Conservation (phyloP, 176 grass and related monocot species). For the Carex myosuroides region DNA sequence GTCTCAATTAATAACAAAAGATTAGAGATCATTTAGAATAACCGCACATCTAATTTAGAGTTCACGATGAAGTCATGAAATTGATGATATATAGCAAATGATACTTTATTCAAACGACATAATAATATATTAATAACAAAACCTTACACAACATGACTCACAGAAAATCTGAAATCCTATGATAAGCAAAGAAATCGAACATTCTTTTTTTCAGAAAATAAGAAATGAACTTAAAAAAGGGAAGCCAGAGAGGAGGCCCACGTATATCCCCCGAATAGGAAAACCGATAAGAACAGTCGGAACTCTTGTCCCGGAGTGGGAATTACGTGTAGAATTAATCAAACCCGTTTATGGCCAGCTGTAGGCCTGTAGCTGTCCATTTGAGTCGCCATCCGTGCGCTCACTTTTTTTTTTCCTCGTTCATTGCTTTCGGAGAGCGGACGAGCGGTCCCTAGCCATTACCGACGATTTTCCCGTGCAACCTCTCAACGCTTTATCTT, state of each 20-base stretch:
- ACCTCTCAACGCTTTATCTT: neutral
- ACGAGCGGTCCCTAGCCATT: neutral
- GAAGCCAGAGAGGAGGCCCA: neutral
- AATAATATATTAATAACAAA: too few relatives aligned
- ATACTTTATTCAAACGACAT: too few relatives aligned
- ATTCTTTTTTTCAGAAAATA: too few relatives aligned
- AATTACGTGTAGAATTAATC: conserved; percentile 7
- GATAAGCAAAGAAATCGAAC: neutral
- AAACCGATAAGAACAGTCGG: neutral
- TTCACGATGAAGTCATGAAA: too few relatives aligned
- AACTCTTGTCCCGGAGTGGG: neutral
- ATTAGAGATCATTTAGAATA: too few relatives aligned
- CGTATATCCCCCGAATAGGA: neutral
- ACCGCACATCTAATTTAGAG: too few relatives aligned
- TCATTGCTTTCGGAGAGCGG: neutral
- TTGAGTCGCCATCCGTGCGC: neutral
- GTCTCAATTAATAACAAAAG: too few relatives aligned
- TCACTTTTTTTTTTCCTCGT: neutral
- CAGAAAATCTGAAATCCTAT: neutral
- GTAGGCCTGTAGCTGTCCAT: neutral
- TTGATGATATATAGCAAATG: too few relatives aligned
- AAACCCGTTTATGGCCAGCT: neutral
- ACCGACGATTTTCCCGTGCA: neutral
- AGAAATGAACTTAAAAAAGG: neutral
- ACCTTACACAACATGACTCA: neutral